phyloP scores from a whole-genome alignment of 352 stramenopile species.

The Phytophthora hibernalis region DNA sequence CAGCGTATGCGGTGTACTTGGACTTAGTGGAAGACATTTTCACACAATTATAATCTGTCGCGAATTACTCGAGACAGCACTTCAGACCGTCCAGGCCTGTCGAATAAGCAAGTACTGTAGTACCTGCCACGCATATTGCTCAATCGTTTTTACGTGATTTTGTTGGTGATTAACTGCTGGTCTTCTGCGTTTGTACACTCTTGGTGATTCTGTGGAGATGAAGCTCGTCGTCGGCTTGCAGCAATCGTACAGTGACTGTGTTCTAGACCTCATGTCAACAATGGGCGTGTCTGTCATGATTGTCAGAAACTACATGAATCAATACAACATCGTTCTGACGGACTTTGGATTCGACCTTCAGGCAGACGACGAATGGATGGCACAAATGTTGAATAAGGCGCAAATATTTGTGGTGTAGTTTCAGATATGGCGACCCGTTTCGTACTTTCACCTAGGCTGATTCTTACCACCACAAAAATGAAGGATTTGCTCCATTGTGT shows the following conservation, averaged over 20 bases:
- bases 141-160: conserved; percentile 40
- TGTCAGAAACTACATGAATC: conserved; percentile 18
- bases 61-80: conserved; percentile 20
- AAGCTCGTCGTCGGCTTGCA: conserved; percentile 27
- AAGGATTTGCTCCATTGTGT: conserved; percentile 14
- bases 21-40: conserved; percentile 29
- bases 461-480: conserved; percentile 11
- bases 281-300: conserved; percentile 34
- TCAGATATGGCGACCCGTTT: conserved; percentile 13
- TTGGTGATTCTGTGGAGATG: conserved; percentile 23
- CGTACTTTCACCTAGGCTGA: conserved; percentile 17
- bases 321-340: conserved; percentile 13
- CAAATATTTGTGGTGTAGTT: conserved; percentile 29
- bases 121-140: conserved; percentile 32
- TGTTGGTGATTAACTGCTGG: conserved; percentile 43
- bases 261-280: conserved; percentile 35
- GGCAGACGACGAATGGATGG: conserved; percentile 3
- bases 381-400: conserved; percentile 24
- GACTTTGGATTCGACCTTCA: conserved; percentile 7
- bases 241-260: conserved; percentile 28
- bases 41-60: conserved; percentile 24
- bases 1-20: background rate
- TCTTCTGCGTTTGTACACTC: conserved; percentile 28
- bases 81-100: conserved; percentile 30
- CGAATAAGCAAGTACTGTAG: conserved; percentile 40